Percentiles rank a stretch among this genome's conserved stretches.
These are phyloP conservation scores for Logfia minima DNA, from an alignment of 129 eudicot species.

Conservation along the genomic window DNA sequence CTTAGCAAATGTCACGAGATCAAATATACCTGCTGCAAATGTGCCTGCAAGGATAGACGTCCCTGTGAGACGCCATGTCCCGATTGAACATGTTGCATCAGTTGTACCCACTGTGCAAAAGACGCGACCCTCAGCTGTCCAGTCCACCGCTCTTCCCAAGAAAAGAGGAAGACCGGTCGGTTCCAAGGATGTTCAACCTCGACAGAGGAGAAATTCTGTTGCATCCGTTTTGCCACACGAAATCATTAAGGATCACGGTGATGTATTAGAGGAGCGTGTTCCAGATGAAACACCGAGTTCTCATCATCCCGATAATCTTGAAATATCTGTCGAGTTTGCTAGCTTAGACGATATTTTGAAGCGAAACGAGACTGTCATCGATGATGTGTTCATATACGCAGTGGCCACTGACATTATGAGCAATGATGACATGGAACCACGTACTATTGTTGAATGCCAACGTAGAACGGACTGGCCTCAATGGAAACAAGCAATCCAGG, in stretches of 20 bases:
- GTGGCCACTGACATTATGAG: neutral
- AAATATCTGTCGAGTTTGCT: neutral
- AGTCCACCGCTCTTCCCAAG: neutral
- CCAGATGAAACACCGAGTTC: neutral
- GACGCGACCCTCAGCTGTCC: neutral
- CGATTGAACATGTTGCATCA: too few relatives aligned
- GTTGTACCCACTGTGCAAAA: too few relatives aligned
- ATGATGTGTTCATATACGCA: too few relatives aligned
- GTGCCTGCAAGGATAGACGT: too few relatives aligned
- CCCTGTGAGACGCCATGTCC: too few relatives aligned
- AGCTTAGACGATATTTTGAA: too few relatives aligned
- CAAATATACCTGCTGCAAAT: neutral
- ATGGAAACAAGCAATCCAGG: neutral
- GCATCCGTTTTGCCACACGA: too few relatives aligned
- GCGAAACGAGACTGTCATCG: too few relatives aligned
- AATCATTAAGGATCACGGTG: neutral
- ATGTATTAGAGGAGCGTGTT: neutral
- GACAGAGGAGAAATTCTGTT: neutral
- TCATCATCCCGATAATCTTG: neutral
- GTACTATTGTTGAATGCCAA: neutral
- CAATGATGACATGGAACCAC: neutral
- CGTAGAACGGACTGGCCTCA: neutral
- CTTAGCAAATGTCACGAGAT: neutral
- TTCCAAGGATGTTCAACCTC: conserved; percentile 11
- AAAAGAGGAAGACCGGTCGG: neutral